Evolutionary conservation across 164 flowering plant genomes (phyloP), one percentile per base, ranked within the genome.

Genomic region (Nelumbo lutea): DNA sequence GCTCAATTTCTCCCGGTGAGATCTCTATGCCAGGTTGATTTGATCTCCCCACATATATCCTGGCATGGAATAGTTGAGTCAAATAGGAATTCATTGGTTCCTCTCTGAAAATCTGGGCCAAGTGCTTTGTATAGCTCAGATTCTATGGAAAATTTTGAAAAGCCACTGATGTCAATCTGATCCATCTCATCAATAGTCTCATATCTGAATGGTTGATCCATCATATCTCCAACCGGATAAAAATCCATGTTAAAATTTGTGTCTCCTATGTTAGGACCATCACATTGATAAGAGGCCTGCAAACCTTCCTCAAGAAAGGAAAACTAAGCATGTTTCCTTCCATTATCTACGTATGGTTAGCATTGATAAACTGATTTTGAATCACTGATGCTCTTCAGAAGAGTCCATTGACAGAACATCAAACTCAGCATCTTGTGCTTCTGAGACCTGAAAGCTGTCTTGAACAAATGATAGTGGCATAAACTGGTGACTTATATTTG

Each of bases 91-190:
- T 64, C 78, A 67, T 65, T 61, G 46, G 64, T 43, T 52, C 61
- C 67, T 46, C 55, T 15, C 65, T 48, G 64, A 38, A 84, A 66
- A 70, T 70, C 65, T 41, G 86, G 69, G 62, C 77, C 87, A 63
- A 83, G 85, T 66, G 80, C 89, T 77, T 84, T 76, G 64, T 82
- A 81, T 41, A 83, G 79, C 64, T 87, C 93, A 65, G 76, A 81
- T 7, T 76, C 83, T 15, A 45, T 39, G 11, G 90, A 82, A 64
- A 85, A 83, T 43, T 73, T 80, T 44, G 79, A 72, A 66, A 72
- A 56, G 64, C 59, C 72, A 66, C 47, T 56, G 4, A 3, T 27
- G 60, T 42, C 72, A 46, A 27, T 61, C 51, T 48, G 47, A 65
- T 53, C 64, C 10, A 51, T 59, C 65, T 71, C 76, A 68, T 62